phyloP scores from a whole-genome alignment of 2,329 filamentous ascomycete genomes.

The Talaromyces funiculosus region DNA sequence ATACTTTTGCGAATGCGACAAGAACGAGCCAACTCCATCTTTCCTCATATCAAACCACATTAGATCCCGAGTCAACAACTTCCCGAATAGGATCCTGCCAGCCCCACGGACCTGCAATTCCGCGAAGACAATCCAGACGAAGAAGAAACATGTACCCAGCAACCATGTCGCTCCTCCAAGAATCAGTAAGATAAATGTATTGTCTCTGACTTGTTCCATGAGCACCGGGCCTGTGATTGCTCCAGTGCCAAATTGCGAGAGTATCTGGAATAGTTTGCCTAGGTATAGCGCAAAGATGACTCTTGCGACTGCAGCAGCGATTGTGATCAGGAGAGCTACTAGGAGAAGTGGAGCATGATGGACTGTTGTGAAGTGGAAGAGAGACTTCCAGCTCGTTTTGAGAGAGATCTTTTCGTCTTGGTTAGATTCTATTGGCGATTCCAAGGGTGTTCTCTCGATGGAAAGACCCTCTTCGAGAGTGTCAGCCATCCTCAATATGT shows the following conservation, averaged over 20 bases:
- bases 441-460: not conserved
- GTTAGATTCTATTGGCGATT: not conserved
- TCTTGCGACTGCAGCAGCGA: slow-evolving; percentile 56
- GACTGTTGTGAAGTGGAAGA: slow-evolving; percentile 69
- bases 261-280: slow-evolving; percentile 67
- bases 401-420: not conserved
- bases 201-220: slow-evolving; percentile 51
- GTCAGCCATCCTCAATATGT: not conserved
- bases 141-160: slow-evolving; percentile 60
- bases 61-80: slow-evolving; percentile 66
- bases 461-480: not conserved
- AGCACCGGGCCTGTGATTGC: slow-evolving; percentile 47
- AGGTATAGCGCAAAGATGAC: slow-evolving; percentile 65
- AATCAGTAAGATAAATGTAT: slow-evolving; percentile 57
- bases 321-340: slow-evolving; percentile 52
- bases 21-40: slow-evolving; percentile 65
- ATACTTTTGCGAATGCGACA: slow-evolving; percentile 69
- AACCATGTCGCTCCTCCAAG: slow-evolving; percentile 64
- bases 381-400: slow-evolving; percentile 42
- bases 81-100: slow-evolving; percentile 59
- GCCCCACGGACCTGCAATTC: slow-evolving; percentile 69
- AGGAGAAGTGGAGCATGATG: slow-evolving; percentile 53
- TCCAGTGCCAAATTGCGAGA: slow-evolving; percentile 61
- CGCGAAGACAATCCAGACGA: slow-evolving; percentile 69
- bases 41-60: slow-evolving; percentile 73